Evolutionary conservation across 2,329 filamentous ascomycete species (phyloP), one percentile per base, ranked within the genome.

Genomic region (Colletotrichum falcatum): DNA sequence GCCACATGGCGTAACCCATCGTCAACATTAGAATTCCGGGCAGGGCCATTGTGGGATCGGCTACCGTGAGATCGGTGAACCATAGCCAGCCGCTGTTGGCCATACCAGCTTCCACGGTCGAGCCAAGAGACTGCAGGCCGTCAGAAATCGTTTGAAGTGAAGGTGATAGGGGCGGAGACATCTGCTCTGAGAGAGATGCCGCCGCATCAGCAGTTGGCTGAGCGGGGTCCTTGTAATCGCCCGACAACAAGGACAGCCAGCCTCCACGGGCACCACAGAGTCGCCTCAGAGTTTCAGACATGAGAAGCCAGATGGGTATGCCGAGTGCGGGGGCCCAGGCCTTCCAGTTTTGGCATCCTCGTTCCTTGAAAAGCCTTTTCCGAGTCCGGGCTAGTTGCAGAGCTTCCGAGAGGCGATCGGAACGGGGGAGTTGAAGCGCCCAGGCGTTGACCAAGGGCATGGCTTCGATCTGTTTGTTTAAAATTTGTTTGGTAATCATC

Each of bases 21-120:
- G 61, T 61, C 9, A 37, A 30, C 55, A 64, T 55, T 12, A 68
- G 61, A 14, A 66, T 44, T 1, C 30, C 35, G n/a, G 3, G 88
- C 87, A 0, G 89, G 81, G 35, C 83, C 76, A 66, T 83, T 80
- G 66, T 83, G 84, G 88, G 86, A 70, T 90, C 88, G 39, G 84
- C 78, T 37, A 76, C 83, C 8, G 84, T 85, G 30, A 90, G 81
- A 73, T 90, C 84, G 2, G 82, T 79, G 74, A 89, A 88, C 87
- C 88, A 89, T 20, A 89, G 79, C 49, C 81, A 83, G 33, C 88
- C 87, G 6, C 85, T 87, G 0, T 83, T 80, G 0, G 80, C 75
- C n/a, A 90, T 74, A 1, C 81, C 62, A 9, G 59, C 33, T 26
- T 70, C 69, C 23, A 61, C 42, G 77, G 53, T 86, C 77, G 46